A percentile compares a stretch with the other conserved stretches of the same genome.
phyloP scores from a whole-genome alignment of 164 flowering plant species.

The Akebia trifoliata region DNA sequence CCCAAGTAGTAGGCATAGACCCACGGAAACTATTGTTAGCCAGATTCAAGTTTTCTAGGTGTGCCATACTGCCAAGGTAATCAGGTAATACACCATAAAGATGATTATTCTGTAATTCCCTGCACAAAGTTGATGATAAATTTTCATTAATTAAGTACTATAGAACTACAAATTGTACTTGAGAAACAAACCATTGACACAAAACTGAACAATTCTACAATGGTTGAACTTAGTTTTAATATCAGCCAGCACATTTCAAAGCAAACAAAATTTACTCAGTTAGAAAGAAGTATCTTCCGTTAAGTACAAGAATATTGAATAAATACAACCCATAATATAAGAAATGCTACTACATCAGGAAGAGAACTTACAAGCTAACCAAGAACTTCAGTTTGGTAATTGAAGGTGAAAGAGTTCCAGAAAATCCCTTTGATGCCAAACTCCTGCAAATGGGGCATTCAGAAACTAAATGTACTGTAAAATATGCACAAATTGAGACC shows the following conservation, averaged over 20 bases:
- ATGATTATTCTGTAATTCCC: conserved; percentile 78
- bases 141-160: not conserved
- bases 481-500: conserved; percentile 12
- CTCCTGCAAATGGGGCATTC: conserved; percentile 50
- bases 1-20: conserved; percentile 65
- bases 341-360: not conserved
- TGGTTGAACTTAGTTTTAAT: no score
- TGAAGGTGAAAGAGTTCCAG: conserved; percentile 73
- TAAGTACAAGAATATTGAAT: not conserved
- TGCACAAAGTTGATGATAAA: conserved; percentile 30
- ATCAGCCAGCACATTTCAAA: no score
- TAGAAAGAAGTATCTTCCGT: no score
- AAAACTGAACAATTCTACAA: not conserved
- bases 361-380: conserved; percentile 59
- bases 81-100: conserved; percentile 76
- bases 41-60: conserved; percentile 67
- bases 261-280: no score
- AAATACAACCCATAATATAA: not conserved
- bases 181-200: not conserved
- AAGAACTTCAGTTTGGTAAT: conserved; percentile 62
- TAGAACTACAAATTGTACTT: no score
- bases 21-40: conserved; percentile 69
- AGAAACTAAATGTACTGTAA: conserved; percentile 17
- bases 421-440: conserved; percentile 68
- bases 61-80: conserved; percentile 50